These are phyloP conservation scores for Pascua guehoae DNA, from an alignment of 1,284 basidiomycete genomes.

Conservation along the genomic window DNA sequence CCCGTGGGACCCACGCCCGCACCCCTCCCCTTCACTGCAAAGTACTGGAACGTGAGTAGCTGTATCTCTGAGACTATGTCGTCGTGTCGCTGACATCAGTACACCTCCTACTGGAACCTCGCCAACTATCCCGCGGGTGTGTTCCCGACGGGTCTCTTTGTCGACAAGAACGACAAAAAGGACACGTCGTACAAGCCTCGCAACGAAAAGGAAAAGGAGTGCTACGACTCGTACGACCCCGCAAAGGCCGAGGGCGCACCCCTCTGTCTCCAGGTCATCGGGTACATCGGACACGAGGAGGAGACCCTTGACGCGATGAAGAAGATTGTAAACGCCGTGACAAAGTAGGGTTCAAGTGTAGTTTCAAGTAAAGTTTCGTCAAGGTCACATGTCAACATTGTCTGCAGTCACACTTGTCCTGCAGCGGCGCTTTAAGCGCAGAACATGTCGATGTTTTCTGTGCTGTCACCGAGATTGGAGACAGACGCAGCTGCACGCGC, in stretches of 20 bases:
- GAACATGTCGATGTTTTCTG: too few relatives aligned
- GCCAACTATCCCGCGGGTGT: conserved; percentile 64
- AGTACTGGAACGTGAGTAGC: conserved; percentile 43
- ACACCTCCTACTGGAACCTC: conserved; percentile 65
- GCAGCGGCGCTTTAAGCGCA: too few relatives aligned
- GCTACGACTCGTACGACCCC: conserved; percentile 24
- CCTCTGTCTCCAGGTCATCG: conserved; percentile 13
- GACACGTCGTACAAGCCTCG: conserved; percentile 58
- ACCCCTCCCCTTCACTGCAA: conserved; percentile 32
- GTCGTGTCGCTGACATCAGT: conserved; percentile 63
- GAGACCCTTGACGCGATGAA: conserved; percentile 48
- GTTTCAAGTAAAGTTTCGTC: too few relatives aligned
- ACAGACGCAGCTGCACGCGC: too few relatives aligned
- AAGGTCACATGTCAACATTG: too few relatives aligned
- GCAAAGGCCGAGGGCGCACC: conserved; percentile 20
- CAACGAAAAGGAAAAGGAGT: conserved; percentile 47
- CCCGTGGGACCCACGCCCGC: conserved; percentile 39
- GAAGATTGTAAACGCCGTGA: conserved; percentile 24
- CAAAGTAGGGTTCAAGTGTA: conserved; percentile 15
- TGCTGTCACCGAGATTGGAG: too few relatives aligned
- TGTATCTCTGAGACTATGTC: conserved; percentile 56
- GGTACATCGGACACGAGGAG: conserved; percentile 14
- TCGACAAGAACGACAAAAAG: conserved; percentile 55
- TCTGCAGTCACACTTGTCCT: too few relatives aligned
- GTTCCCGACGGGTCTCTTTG: conserved; percentile 60